Evolutionary conservation across 805 yeast species (phyloP).

Genomic region (Yarrowia bubula): DNA sequence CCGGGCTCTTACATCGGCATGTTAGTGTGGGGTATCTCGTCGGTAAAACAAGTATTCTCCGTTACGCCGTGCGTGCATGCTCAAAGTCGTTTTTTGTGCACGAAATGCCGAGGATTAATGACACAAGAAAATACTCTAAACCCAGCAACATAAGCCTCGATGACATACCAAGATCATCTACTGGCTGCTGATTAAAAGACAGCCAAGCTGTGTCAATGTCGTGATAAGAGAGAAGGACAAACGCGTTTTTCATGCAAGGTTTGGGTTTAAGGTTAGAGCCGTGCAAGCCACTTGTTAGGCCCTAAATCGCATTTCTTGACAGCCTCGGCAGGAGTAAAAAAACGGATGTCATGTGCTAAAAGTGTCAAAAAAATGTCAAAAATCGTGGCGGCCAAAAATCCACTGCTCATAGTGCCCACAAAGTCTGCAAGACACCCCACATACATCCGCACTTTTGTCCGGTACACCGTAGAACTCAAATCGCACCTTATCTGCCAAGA

Average conservation of each 20-base stretch:
- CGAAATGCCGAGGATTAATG: too few relatives aligned
- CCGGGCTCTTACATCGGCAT: not conserved
- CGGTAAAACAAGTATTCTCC: too few relatives aligned
- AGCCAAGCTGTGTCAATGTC: slow-evolving; percentile 4
- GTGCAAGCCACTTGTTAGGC: not conserved
- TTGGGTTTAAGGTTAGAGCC: not conserved
- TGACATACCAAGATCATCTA: not conserved
- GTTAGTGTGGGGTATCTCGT: not conserved
- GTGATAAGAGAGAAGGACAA: not conserved
- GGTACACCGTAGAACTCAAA: not conserved
- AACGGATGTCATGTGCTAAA: too few relatives aligned
- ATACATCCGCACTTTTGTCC: not conserved
- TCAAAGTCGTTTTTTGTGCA: not conserved
- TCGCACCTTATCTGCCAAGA: not conserved
- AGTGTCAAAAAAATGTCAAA: too few relatives aligned
- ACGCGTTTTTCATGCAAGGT: not conserved
- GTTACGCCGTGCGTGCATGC: not conserved
- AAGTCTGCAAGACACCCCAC: too few relatives aligned
- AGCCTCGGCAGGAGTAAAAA: not conserved
- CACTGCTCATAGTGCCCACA: too few relatives aligned
- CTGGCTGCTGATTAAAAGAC: not conserved
- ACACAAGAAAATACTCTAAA: too few relatives aligned
- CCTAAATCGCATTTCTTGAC: not conserved
- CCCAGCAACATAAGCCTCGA: too few relatives aligned
- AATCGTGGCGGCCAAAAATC: too few relatives aligned